These are phyloP conservation scores for Cercospora canescens DNA, from an alignment of 2,329 filamentous ascomycete species.

Conservation along the genomic window DNA sequence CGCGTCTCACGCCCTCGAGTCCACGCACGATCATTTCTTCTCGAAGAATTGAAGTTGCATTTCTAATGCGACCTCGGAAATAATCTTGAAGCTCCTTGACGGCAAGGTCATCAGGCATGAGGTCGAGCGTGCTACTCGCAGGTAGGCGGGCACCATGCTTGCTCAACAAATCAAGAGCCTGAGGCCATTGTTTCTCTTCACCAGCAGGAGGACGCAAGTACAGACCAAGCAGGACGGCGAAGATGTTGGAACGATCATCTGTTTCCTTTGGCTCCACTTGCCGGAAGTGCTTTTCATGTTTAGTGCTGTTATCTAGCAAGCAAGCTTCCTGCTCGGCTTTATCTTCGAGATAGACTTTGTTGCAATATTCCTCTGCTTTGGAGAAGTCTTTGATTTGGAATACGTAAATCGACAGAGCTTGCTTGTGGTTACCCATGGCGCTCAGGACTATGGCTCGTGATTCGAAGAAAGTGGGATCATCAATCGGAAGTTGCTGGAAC, in stretches of 20 bases:
- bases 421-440: slow-evolving; percentile 93
- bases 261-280: slow-evolving; percentile 55
- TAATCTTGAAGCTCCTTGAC: slow-evolving; percentile 82
- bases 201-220: slow-evolving; percentile 80
- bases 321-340: slow-evolving; percentile 36
- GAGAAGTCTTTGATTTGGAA: slow-evolving; percentile 85
- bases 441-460: slow-evolving; percentile 86
- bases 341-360: slow-evolving; percentile 69
- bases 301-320: slow-evolving; percentile 23
- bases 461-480: slow-evolving; percentile 84
- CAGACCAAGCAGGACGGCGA: slow-evolving; percentile 84
- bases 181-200: slow-evolving; percentile 63
- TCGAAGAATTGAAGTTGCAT: slow-evolving; percentile 78
- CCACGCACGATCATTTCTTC: slow-evolving; percentile 76
- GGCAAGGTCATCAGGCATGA: slow-evolving; percentile 80
- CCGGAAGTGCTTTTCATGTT: slow-evolving; percentile 35
- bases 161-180: slow-evolving; percentile 83
- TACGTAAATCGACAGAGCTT: slow-evolving; percentile 95
- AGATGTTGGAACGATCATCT: slow-evolving; percentile 68
- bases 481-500: slow-evolving; percentile 73
- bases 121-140: slow-evolving; percentile 77
- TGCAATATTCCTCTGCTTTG: slow-evolving; percentile 98
- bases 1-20: slow-evolving; percentile 74
- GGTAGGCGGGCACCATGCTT: slow-evolving; percentile 91
- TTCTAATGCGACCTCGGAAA: slow-evolving; percentile 86